Percentiles rank a stretch among this genome's conserved stretches.
Conservation (phyloP, 2,329 filamentous ascomycete species). For the Nemania sp. region DNA sequence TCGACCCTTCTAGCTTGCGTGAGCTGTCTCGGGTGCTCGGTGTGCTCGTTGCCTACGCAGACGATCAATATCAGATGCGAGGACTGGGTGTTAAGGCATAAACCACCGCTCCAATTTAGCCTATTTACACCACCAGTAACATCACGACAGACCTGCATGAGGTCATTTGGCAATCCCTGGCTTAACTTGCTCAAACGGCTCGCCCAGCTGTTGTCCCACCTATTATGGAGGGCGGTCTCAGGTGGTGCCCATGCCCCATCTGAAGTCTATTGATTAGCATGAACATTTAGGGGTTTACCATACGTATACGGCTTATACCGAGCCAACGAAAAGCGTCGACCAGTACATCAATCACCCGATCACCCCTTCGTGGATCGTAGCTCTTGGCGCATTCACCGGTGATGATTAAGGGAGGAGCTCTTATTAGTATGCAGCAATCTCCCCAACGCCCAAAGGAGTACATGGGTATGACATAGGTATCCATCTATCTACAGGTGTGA, state of each 20-base stretch:
- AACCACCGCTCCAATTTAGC: constrained; percentile 25
- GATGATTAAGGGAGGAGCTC: neutral
- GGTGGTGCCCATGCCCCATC: neutral
- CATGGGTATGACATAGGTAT: no score
- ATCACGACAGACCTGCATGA: constrained; percentile 20
- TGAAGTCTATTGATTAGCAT: neutral
- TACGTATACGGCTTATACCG: constrained; percentile 7
- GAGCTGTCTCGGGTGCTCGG: constrained; percentile 2
- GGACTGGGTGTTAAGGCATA: constrained; percentile 6
- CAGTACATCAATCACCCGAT: neutral
- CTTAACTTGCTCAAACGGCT: neutral
- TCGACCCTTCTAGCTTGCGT: constrained; percentile 4
- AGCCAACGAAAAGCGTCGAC: neutral
- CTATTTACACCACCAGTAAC: constrained; percentile 21
- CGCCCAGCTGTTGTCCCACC: constrained; percentile 2
- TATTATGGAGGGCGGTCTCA: neutral
- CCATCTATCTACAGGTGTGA: neutral
- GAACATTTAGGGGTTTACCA: neutral
- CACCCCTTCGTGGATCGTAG: neutral
- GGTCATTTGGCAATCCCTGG: constrained; percentile 14
- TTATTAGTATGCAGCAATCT: neutral
- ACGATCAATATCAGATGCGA: constrained; percentile 5
- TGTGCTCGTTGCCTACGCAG: constrained; percentile 2
- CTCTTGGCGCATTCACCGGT: neutral
- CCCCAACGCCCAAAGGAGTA: neutral